These are phyloP conservation scores for Eucalyptus pauciflora DNA, from an alignment of 345 rosid genomes.

Conservation along the genomic window DNA sequence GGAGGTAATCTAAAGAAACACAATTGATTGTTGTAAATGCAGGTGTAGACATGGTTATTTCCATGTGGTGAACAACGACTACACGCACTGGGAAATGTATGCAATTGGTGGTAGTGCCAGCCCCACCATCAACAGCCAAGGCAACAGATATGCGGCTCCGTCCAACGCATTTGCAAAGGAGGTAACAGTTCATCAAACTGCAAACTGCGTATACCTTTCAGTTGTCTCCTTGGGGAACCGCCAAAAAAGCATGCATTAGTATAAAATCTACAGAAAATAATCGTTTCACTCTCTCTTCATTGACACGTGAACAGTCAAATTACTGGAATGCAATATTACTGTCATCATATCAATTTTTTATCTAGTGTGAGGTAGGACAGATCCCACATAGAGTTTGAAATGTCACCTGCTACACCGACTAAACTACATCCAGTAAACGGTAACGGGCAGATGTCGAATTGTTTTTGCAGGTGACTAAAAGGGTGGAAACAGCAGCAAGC, in stretches of 20 bases:
- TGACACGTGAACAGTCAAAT: neutral
- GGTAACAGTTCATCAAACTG: slow-evolving; percentile 2
- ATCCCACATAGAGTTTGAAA: neutral
- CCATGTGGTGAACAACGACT: slow-evolving; percentile 53
- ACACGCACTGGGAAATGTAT: slow-evolving; percentile 57
- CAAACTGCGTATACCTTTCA: neutral
- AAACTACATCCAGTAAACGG: neutral
- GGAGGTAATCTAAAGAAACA: neutral
- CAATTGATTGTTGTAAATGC: neutral
- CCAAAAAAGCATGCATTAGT: neutral
- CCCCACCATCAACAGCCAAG: slow-evolving; percentile 49
- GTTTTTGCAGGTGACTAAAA: slow-evolving; percentile 7
- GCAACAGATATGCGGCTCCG: slow-evolving; percentile 41
- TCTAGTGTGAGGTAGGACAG: neutral
- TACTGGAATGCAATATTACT: neutral
- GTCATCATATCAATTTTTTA: neutral
- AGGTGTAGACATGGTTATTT: slow-evolving; percentile 45
- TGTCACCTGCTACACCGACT: neutral
- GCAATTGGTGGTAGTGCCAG: slow-evolving; percentile 46
- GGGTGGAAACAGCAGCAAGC: slow-evolving; percentile 4
- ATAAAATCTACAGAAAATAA: neutral
- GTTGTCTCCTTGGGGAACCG: neutral
- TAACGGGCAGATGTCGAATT: neutral
- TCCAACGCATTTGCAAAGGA: slow-evolving; percentile 33
- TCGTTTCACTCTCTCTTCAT: neutral